Evolutionary conservation across 345 rosid genomes (phyloP), one percentile per base, ranked within the genome.

Genomic region (Kernera saxatilis): DNA sequence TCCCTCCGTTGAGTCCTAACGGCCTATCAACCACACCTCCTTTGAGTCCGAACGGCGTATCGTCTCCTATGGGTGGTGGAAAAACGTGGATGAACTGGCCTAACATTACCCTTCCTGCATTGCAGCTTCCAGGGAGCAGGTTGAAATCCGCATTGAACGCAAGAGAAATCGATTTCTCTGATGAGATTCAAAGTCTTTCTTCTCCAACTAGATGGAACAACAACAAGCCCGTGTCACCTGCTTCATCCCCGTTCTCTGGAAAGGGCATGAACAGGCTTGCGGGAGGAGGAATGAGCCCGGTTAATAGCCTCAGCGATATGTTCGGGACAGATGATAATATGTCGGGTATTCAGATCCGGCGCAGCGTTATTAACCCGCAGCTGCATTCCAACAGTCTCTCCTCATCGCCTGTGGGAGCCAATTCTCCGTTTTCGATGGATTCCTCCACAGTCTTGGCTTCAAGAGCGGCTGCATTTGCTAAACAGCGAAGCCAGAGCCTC

Each of bases 41-140:
- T 9, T 45, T 85, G 81, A 82, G 87, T 69, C 90, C 97, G 7
- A 77, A 88, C 33, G 81, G 85, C 6, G 27, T 83, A 0, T 74
- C 91, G n/a, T 87, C 94, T 48, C 82, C 92, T 14, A 72, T 81
- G 10, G 78, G 73, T 63, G 85, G 84, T 10, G 53, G 74, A 0
- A 76, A 69, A 26, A 78, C 81, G 36, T 85, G 90, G 95, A 77
- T 77, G 66, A 84, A 69, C 77, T 87, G 86, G 75, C 70, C 82
- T 15, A 85, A 32, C 61, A 33, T 61, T 18, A 50, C 72, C 7
- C 85, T 87, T 14, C 98, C 92, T 22, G 61, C 82, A 23, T 70
- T 90, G 87, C 93, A 90, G 82, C 94, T 88, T 55, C 88, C 92
- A 52, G 74, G 91, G 33, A 93, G 97, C 78, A 80, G 96, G 76